Evolutionary conservation across 768 basidiomycete species (phyloP).

Genomic region (Leucosporidium scottii): DNA sequence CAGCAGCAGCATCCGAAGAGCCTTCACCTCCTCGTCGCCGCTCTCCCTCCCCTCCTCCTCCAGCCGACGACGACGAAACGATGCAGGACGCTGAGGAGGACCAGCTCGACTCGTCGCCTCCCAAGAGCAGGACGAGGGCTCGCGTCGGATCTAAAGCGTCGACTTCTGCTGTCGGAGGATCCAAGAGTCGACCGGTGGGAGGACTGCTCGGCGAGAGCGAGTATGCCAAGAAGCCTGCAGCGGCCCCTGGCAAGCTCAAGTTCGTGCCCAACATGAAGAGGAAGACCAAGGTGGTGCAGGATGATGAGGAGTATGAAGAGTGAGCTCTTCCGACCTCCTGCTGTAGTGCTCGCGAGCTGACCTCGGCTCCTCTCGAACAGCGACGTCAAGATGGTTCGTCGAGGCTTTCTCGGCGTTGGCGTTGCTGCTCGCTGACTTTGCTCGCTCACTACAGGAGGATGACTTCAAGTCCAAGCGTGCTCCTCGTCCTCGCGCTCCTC

Average conservation of each 20-base stretch:
- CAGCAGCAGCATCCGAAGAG: constrained; percentile 1
- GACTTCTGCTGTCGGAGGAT: neutral
- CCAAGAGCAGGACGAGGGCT: constrained; percentile 1
- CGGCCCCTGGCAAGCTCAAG: constrained; percentile 9
- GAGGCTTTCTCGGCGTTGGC: no score
- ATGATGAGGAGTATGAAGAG: constrained; percentile 27
- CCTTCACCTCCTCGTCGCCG: neutral
- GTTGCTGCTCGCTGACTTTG: neutral
- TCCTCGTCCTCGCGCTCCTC: constrained; percentile 7
- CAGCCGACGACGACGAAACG: neutral
- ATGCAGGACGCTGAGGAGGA: neutral
- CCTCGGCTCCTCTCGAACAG: neutral
- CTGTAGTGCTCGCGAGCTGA: neutral
- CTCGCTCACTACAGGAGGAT: neutral
- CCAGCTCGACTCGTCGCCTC: no score
- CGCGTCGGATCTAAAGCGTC: neutral
- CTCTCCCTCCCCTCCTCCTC: constrained; percentile 12
- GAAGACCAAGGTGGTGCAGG: neutral
- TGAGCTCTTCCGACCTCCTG: neutral
- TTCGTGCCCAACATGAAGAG: constrained; percentile 28
- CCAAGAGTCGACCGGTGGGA: constrained; percentile 15
- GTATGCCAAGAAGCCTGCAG: constrained; percentile 3
- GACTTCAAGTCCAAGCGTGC: neutral
- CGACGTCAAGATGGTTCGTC: constrained; percentile 32
- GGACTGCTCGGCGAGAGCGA: constrained; percentile 26